A percentile compares a stretch with the other conserved stretches of the same genome.
These are phyloP conservation scores for Chlorokybus atmophyticus DNA, from an alignment of 139 green algal species.

Conservation along the genomic window DNA sequence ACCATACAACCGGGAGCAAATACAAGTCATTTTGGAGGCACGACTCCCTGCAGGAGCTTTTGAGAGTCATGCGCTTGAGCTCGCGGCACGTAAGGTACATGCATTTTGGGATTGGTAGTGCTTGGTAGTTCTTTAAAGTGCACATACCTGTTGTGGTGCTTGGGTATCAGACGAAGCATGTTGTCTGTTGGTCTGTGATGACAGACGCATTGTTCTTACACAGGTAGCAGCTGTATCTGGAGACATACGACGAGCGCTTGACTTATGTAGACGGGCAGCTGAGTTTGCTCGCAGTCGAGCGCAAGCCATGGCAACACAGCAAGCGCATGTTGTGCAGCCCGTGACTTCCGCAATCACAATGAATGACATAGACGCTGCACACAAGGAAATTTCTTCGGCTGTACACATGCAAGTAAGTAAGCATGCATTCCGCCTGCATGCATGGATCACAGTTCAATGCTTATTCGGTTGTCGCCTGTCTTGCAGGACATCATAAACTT, in stretches of 20 bases:
- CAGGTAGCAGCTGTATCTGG: slow-evolving; percentile 34
- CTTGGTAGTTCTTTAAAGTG: background rate
- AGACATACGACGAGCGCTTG: slow-evolving; percentile 33
- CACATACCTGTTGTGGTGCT: background rate
- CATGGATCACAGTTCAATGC: too few relatives aligned
- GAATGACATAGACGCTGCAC: slow-evolving; percentile 28
- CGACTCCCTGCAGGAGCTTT: slow-evolving; percentile 45
- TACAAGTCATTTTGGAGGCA: slow-evolving; percentile 49
- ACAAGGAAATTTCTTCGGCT: slow-evolving; percentile 34
- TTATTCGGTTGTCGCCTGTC: too few relatives aligned
- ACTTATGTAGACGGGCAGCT: slow-evolving; percentile 31
- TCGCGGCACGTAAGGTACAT: slow-evolving; percentile 29
- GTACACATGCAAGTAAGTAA: slow-evolving; percentile 22
- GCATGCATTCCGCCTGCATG: too few relatives aligned
- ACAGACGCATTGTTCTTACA: background rate
- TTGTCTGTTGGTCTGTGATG: background rate
- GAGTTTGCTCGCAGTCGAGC: slow-evolving; percentile 25
- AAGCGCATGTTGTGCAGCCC: background rate
- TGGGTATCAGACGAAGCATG: background rate
- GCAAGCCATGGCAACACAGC: background rate
- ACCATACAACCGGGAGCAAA: slow-evolving; percentile 29
- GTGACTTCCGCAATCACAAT: slow-evolving; percentile 3
- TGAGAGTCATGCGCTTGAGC: slow-evolving; percentile 20
- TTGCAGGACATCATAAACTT: too few relatives aligned
- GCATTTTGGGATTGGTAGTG: background rate